A percentile compares a stretch with the other conserved stretches of the same genome.
phyloP scores from a whole-genome alignment of 805 yeast species.

The Lipomyces lipofer region DNA sequence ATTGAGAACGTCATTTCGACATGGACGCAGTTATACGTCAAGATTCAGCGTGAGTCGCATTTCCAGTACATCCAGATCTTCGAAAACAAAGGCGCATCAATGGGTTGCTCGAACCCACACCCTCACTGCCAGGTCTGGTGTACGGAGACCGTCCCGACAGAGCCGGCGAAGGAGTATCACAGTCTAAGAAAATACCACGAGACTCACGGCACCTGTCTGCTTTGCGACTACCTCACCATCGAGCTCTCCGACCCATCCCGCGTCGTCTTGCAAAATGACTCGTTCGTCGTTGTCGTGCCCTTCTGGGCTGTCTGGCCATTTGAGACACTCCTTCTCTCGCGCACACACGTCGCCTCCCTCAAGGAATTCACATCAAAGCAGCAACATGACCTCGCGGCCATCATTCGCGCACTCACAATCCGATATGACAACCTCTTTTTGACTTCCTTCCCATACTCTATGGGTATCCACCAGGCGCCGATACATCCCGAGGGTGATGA shows the following conservation, averaged over 20 bases:
- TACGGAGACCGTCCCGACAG: slow-evolving; percentile 55
- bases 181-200: slow-evolving; percentile 51
- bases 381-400: slow-evolving; percentile 55
- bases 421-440: slow-evolving; percentile 70
- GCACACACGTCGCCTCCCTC: slow-evolving; percentile 53
- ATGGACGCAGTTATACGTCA: slow-evolving; percentile 58
- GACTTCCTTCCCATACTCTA: slow-evolving; percentile 73
- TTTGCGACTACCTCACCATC: slow-evolving; percentile 61
- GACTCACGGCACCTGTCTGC: slow-evolving; percentile 49
- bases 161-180: slow-evolving; percentile 58
- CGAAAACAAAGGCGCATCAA: slow-evolving; percentile 75
- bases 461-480: slow-evolving; percentile 81
- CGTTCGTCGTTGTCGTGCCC: slow-evolving; percentile 69
- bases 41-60: slow-evolving; percentile 45
- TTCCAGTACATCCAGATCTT: slow-evolving; percentile 66
- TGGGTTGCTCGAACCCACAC: slow-evolving; percentile 83
- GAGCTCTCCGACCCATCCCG: slow-evolving; percentile 48
- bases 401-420: slow-evolving; percentile 54
- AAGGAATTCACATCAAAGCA: slow-evolving; percentile 51
- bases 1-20: slow-evolving; percentile 54
- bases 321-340: slow-evolving; percentile 65
- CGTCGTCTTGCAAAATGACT: slow-evolving; percentile 58
- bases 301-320: slow-evolving; percentile 86
- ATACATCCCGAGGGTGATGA: slow-evolving; percentile 39
- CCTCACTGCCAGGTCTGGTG: slow-evolving; percentile 83